These are phyloP conservation scores for Chalaropsis thielavioides DNA, from an alignment of 2,329 filamentous ascomycete species.

Conservation along the genomic window DNA sequence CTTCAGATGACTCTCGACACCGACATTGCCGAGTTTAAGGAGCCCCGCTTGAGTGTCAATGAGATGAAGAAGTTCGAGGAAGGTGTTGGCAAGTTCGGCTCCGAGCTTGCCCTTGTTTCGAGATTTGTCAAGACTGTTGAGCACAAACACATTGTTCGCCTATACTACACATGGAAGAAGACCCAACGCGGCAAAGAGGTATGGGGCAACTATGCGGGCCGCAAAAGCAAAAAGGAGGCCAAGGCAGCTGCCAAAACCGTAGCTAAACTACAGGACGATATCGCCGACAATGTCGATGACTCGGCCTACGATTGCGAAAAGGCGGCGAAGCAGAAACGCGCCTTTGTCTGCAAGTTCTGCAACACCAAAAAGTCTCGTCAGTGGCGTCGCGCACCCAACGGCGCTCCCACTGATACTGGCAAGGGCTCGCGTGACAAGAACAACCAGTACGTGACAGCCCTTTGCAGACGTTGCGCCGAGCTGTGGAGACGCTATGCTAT, in stretches of 20 bases:
- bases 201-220: conserved; percentile 76
- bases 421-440: conserved; percentile 59
- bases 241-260: conserved; percentile 56
- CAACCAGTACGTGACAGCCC: conserved; percentile 57
- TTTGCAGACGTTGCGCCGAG: conserved; percentile 81
- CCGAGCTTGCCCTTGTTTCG: conserved; percentile 70
- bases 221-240: conserved; percentile 80
- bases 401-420: conserved; percentile 46
- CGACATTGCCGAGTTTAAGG: conserved; percentile 61
- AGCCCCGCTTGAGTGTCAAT: conserved; percentile 62
- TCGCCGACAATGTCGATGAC: conserved; percentile 84
- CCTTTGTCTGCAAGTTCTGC: conserved; percentile 92
- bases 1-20: conserved; percentile 53
- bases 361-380: conserved; percentile 63
- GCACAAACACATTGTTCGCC: conserved; percentile 64
- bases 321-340: conserved; percentile 60
- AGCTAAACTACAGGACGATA: conserved; percentile 73
- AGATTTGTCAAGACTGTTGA: conserved; percentile 73
- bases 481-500: conserved; percentile 94
- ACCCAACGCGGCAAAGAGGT: conserved; percentile 70
- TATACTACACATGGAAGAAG: conserved; percentile 98
- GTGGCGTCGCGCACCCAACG: conserved; percentile 79
- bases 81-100: conserved; percentile 76
- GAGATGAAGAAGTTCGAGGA: conserved; percentile 89
- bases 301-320: conserved; percentile 91